Evolutionary conservation across 2,329 filamentous ascomycete species (phyloP).

Genomic region (Aspergillus sp.): DNA sequence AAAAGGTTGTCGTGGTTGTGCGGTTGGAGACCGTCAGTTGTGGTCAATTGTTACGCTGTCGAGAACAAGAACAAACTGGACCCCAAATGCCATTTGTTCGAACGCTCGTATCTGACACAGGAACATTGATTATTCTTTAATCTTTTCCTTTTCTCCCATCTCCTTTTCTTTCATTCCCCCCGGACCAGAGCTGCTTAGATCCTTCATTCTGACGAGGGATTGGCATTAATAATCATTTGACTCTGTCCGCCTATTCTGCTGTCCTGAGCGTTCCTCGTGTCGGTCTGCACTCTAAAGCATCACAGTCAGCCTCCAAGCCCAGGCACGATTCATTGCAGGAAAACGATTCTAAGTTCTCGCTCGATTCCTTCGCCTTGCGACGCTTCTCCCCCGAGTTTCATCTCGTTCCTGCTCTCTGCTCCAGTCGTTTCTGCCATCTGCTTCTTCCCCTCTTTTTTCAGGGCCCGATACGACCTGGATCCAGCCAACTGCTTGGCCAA

Average conservation of each 20-base stretch:
- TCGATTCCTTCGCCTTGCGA: conserved; percentile 4
- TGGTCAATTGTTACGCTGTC: not conserved
- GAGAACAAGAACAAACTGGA: not conserved
- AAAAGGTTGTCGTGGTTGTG: not conserved
- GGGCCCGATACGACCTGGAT: not conserved
- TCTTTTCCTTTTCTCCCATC: conserved; percentile 1
- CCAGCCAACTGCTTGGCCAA: not conserved
- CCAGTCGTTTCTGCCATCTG: conserved; percentile 3
- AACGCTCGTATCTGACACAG: conserved; percentile 2
- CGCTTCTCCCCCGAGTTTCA: not conserved
- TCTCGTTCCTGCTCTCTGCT: conserved; percentile 11
- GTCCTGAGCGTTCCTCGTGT: not conserved
- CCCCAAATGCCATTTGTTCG: conserved; percentile 3
- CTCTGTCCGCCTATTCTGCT: not conserved
- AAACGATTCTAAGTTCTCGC: not conserved
- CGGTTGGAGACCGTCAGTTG: not conserved
- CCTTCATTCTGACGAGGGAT: not conserved
- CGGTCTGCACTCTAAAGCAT: not conserved
- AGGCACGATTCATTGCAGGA: not conserved
- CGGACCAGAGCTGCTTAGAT: not conserved
- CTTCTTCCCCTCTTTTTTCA: conserved; percentile 9
- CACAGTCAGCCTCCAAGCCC: conserved; percentile 5
- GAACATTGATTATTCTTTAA: not conserved
- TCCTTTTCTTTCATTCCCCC: conserved; percentile 12
- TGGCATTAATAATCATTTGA: conserved; percentile 1